Conservation (phyloP, 345 rosid species). For the Brassica rapa region DNA sequence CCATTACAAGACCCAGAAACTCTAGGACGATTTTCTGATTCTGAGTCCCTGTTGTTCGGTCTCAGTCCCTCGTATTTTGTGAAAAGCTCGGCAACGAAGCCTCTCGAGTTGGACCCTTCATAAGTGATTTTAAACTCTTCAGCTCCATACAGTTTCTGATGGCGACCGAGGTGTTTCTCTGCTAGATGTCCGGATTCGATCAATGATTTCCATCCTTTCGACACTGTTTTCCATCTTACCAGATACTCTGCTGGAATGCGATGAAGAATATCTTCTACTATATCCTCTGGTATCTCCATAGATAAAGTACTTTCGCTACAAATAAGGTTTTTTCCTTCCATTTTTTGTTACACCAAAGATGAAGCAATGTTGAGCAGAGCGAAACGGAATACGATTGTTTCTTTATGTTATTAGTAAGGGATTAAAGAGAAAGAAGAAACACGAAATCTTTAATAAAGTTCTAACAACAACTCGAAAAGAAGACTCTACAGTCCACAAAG, state of each 20-base stretch:
- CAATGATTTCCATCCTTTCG: conserved; percentile 12
- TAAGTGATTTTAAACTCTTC: conserved; percentile 2
- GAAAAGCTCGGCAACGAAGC: background rate
- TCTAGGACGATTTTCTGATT: background rate
- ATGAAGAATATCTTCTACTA: conserved; percentile 21
- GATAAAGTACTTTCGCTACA: background rate
- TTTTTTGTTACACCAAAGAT: background rate
- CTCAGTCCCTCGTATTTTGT: background rate
- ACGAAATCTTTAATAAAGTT: too few species aligned
- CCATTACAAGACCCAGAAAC: conserved; percentile 23
- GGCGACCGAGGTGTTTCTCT: conserved; percentile 4
- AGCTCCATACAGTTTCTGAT: background rate
- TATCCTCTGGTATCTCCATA: conserved; percentile 1
- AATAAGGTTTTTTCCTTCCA: background rate
- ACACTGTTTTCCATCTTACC: conserved; percentile 1
- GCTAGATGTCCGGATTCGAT: background rate
- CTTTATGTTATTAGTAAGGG: too few species aligned
- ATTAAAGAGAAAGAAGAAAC: too few species aligned
- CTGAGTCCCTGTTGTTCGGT: background rate
- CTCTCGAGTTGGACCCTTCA: background rate
- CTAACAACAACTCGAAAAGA: too few species aligned
- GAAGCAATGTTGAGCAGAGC: background rate
- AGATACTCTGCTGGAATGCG: background rate
- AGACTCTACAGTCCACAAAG: background rate
- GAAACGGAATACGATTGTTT: too few species aligned